Percentiles rank a stretch among this genome's conserved stretches.
Conservation (phyloP, 495 filamentous ascomycete species). For the Apiosordaria backusii region DNA sequence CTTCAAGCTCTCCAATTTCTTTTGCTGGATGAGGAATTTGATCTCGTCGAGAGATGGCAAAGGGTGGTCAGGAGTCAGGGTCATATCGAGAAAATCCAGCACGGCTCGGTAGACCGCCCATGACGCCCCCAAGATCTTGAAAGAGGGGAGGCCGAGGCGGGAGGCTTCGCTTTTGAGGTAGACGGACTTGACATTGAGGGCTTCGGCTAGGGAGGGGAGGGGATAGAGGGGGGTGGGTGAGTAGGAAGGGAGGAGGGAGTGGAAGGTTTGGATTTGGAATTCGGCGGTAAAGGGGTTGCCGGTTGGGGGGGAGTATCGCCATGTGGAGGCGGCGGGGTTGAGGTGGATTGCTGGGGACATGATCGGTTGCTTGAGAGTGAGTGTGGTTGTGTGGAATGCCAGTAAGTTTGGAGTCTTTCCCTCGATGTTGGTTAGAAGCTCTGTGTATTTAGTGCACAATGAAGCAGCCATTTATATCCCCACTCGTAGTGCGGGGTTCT, state of each 20-base stretch:
- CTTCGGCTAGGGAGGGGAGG: conserved; percentile 50
- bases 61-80: not conserved
- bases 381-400: too few relatives aligned
- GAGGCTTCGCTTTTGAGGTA: conserved; percentile 58
- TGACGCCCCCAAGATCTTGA: conserved; percentile 76
- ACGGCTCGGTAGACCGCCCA: conserved; percentile 63
- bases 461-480: too few relatives aligned
- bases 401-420: too few relatives aligned
- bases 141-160: conserved; percentile 62
- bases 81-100: conserved; percentile 30
- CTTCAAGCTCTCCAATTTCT: conserved; percentile 17
- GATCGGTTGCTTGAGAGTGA: not conserved
- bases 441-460: too few relatives aligned
- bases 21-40: not conserved
- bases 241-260: conserved; percentile 51
- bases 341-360: not conserved
- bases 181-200: conserved; percentile 53
- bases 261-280: conserved; percentile 36
- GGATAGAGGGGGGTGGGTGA: conserved; percentile 46
- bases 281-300: not conserved
- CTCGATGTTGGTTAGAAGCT: too few relatives aligned
- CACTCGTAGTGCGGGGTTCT: too few relatives aligned
- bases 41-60: not conserved
- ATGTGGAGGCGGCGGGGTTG: not conserved
- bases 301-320: not conserved